phyloP scores from a whole-genome alignment of 2,329 filamentous ascomycete genomes.

The Pseudogymnoascus sp. region DNA sequence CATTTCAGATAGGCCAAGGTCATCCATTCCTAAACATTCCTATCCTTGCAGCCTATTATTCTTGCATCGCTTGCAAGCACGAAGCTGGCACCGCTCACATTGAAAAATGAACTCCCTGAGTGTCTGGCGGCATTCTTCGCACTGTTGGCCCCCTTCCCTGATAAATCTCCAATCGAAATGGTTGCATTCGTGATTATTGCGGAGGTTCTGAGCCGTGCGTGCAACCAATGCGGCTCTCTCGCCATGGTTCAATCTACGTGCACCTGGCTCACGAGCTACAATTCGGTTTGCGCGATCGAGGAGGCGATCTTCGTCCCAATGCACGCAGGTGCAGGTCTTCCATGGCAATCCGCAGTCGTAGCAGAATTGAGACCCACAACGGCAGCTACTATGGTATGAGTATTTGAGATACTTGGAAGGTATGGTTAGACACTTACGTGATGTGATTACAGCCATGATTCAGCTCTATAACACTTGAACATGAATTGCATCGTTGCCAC shows the following conservation, averaged over 20 bases:
- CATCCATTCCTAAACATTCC: no score
- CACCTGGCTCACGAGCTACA: slow-evolving; percentile 23
- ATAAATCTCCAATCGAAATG: background rate
- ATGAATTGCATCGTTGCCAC: slow-evolving; percentile 45
- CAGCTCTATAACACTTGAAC: slow-evolving; percentile 41
- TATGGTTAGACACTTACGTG: slow-evolving; percentile 34
- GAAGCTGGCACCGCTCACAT: background rate
- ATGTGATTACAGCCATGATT: slow-evolving; percentile 48
- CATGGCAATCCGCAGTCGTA: slow-evolving; percentile 38
- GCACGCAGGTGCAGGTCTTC: slow-evolving; percentile 33
- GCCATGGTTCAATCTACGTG: background rate
- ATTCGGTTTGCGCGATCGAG: slow-evolving; percentile 27
- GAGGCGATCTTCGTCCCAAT: slow-evolving; percentile 32
- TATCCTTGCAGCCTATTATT: background rate
- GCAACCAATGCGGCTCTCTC: background rate
- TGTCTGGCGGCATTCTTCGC: background rate
- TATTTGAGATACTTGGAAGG: background rate
- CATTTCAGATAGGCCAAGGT: no score
- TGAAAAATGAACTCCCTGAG: background rate
- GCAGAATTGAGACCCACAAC: slow-evolving; percentile 41
- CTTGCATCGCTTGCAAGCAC: background rate
- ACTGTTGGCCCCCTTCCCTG: no score
- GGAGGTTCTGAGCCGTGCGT: background rate
- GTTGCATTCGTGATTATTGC: background rate
- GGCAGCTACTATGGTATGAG: slow-evolving; percentile 31